These are phyloP conservation scores for Saccharum spontaneum DNA, from an alignment of 176 grass and related monocot genomes.

Conservation along the genomic window DNA sequence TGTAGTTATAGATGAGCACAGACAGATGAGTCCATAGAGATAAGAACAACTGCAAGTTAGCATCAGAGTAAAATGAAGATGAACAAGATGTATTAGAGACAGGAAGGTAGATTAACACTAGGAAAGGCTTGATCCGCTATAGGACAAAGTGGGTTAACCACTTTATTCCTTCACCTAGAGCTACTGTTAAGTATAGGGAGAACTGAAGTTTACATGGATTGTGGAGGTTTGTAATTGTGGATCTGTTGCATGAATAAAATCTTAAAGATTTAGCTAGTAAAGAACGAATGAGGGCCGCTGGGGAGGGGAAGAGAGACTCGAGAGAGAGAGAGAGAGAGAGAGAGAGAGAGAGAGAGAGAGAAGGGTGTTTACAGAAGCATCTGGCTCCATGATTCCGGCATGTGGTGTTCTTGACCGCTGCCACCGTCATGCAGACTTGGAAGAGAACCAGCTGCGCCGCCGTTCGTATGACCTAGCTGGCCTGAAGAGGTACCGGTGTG, in stretches of 20 bases:
- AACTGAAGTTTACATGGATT: constrained; percentile 30
- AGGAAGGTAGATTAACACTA: constrained; percentile 23
- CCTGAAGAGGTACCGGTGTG: constrained; percentile 25
- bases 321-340: constrained; percentile 11
- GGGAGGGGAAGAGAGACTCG: too few relatives aligned
- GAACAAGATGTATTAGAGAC: constrained; percentile 31
- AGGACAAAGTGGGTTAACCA: constrained; percentile 57
- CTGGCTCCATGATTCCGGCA: constrained; percentile 90
- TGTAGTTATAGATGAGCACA: constrained; percentile 28
- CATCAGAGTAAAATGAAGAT: constrained; percentile 37
- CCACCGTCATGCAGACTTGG: constrained; percentile 33
- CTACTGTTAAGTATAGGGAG: constrained; percentile 24
- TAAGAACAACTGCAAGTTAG: constrained; percentile 41
- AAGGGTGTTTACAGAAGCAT: constrained; percentile 67
- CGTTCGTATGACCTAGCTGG: constrained; percentile 30
- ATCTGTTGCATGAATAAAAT: constrained; percentile 16
- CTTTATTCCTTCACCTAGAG: constrained; percentile 44
- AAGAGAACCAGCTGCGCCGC: constrained; percentile 7
- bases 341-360: too few relatives aligned
- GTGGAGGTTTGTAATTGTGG: not conserved
- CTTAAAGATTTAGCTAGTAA: not conserved
- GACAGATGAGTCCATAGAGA: constrained; percentile 41
- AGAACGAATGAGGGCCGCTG: not conserved
- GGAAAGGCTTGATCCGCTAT: constrained; percentile 41
- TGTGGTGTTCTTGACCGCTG: constrained; percentile 41